Percentiles rank a stretch among this genome's conserved stretches.
Evolutionary conservation across 164 flowering plant species (phyloP).

Genomic region (Magnolia officinalis): DNA sequence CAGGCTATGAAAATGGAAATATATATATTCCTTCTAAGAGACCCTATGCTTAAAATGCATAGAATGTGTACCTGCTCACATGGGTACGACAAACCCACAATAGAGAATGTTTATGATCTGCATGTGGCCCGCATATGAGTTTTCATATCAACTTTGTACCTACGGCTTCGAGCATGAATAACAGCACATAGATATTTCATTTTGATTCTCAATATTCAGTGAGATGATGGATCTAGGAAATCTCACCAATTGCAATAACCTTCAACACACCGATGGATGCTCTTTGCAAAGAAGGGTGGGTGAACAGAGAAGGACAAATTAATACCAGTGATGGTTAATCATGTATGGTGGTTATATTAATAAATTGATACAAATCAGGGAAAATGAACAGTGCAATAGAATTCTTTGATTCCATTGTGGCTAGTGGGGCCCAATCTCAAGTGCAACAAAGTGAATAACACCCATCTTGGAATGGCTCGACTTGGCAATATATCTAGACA

Average conservation of each 20-base stretch:
- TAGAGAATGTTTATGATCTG: no score
- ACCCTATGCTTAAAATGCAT: background rate
- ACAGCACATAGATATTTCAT: background rate
- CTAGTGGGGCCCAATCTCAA: background rate
- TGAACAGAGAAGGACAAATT: background rate
- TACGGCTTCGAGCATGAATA: background rate
- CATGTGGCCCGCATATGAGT: background rate
- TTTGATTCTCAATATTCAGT: background rate
- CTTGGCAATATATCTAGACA: no score
- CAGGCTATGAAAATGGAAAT: background rate
- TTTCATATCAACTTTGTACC: background rate
- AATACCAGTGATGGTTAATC: background rate
- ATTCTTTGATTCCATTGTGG: background rate
- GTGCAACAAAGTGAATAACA: no score
- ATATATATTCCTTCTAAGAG: background rate
- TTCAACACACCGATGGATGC: slow-evolving; percentile 5
- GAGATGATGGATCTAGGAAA: background rate
- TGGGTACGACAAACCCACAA: background rate
- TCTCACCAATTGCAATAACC: background rate
- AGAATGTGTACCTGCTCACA: background rate
- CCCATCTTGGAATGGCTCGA: no score
- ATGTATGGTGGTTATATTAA: background rate
- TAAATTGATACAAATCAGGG: background rate
- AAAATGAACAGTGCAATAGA: background rate
- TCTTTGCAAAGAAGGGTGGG: slow-evolving; percentile 4